phyloP scores from a whole-genome alignment of 257 asterid genomes.

The Forsythia viridissima region DNA sequence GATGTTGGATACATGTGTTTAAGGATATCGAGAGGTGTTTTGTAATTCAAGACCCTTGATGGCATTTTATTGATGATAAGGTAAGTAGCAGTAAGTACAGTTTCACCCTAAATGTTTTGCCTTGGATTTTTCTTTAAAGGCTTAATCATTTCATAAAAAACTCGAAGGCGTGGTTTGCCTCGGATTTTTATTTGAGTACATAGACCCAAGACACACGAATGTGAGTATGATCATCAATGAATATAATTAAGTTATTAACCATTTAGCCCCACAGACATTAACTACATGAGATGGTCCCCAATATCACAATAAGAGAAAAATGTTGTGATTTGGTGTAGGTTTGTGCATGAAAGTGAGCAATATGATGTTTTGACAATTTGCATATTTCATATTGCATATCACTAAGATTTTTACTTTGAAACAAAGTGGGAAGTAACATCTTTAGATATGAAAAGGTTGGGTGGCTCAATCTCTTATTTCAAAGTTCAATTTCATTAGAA shows the following conservation, averaged over 20 bases:
- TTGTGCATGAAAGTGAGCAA: neutral
- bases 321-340: no score
- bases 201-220: no score
- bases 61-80: neutral
- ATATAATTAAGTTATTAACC: no score
- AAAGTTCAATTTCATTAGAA: no score
- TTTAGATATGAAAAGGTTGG: no score
- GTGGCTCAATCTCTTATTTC: no score
- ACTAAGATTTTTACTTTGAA: neutral
- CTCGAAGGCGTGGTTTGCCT: neutral
- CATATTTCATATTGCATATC: neutral
- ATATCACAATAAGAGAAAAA: neutral
- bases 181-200: neutral
- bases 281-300: neutral
- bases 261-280: neutral
- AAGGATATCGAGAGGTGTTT: neutral
- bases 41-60: neutral
- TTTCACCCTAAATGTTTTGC: neutral
- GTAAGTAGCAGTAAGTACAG: neutral
- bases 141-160: no score
- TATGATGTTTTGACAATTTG: neutral
- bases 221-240: no score
- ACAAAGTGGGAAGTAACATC: neutral
- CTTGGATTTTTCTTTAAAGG: no score
- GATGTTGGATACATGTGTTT: neutral